A percentile compares a stretch with the other conserved stretches of the same genome.
Evolutionary conservation across 2,329 filamentous ascomycete genomes (phyloP).

Genomic region (Aspergillus sp.): DNA sequence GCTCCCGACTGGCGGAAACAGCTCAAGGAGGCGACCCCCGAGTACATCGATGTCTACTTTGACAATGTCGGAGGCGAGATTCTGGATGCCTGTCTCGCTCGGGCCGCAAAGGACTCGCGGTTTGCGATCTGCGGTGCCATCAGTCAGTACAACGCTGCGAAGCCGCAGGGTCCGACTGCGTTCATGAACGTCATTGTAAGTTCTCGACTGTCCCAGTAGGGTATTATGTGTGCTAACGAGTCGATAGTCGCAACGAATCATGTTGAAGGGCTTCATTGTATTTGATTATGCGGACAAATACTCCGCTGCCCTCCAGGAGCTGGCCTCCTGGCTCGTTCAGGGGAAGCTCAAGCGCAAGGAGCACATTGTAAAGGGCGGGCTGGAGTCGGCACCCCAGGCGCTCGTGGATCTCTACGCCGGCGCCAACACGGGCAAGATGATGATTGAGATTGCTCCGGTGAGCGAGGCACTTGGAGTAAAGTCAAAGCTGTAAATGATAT

Average conservation of each 20-base stretch:
- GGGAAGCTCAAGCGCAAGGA: constrained; percentile 75
- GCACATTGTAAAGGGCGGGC: constrained; percentile 71
- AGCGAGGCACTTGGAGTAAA: constrained; percentile 39
- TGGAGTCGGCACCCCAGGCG: constrained; percentile 65
- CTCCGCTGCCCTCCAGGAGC: constrained; percentile 60
- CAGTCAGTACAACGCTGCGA: constrained; percentile 67
- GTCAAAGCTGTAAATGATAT: constrained; percentile 45
- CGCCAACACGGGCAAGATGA: constrained; percentile 70
- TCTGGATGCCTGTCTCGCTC: constrained; percentile 65
- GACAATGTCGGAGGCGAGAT: constrained; percentile 77
- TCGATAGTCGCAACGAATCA: constrained; percentile 43
- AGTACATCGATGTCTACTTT: constrained; percentile 71
- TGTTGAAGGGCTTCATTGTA: constrained; percentile 74
- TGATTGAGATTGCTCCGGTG: constrained; percentile 50
- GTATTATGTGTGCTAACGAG: constrained; percentile 20
- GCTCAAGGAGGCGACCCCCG: constrained; percentile 63
- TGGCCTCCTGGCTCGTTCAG: constrained; percentile 70
- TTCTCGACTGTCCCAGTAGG: not conserved
- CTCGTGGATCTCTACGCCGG: constrained; percentile 70
- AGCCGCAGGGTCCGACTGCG: constrained; percentile 60
- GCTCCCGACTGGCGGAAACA: constrained; percentile 62
- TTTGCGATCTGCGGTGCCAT: constrained; percentile 75
- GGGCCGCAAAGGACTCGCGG: constrained; percentile 66
- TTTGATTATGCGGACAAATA: constrained; percentile 68
- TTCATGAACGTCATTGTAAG: constrained; percentile 47